Evolutionary conservation across 1,284 basidiomycete genomes (phyloP), one percentile per base, ranked within the genome.

Genomic region (Cryptococcus sp.): DNA sequence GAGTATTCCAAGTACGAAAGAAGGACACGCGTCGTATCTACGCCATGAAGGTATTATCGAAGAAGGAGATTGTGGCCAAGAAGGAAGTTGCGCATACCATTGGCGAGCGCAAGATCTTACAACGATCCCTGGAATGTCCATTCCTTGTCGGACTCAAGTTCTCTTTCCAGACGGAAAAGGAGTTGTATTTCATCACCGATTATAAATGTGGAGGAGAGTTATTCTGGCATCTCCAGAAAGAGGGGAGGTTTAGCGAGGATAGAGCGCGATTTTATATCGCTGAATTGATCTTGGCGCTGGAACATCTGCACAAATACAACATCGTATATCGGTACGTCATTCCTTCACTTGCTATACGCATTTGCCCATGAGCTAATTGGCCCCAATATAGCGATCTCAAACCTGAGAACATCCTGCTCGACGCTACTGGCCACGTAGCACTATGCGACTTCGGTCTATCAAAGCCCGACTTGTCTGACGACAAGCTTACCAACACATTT

Each of bases 71-170:
- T 71, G 88, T 98, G 57, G 91, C 92, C 48, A 99, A 98, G 84
- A 99, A 99, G 80, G 96, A 99, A 79, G 93, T 99, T 44, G 93
- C 93, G 6, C 96, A 99, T 78, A 99, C 95, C 16, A 98, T 99
- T 66, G 96, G 96, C 72, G 96, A 99, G 80, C 89, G 96, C 78
- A 97, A 98, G 83, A 99, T 99, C 73, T 85, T 99, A 22, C 94
- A 99, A 78, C 86, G 91, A 57, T 94, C 91, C 35, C 81, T 95
- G 50, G 92, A 96, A 68, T 94, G 89, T 35, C 96, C 96, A 0
- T 99, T 99, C 86, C 86, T 99, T 42, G 93, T 99, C 60, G 96
- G 96, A 16, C 84, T 99, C 75, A 99, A 99, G 80, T 99, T 99
- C 73, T 90, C 88, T 67, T 99, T 99, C 84, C 96, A 99, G 80